Evolutionary conservation across 306 rosid species (phyloP).

Genomic region (Vigna nakashimae): DNA sequence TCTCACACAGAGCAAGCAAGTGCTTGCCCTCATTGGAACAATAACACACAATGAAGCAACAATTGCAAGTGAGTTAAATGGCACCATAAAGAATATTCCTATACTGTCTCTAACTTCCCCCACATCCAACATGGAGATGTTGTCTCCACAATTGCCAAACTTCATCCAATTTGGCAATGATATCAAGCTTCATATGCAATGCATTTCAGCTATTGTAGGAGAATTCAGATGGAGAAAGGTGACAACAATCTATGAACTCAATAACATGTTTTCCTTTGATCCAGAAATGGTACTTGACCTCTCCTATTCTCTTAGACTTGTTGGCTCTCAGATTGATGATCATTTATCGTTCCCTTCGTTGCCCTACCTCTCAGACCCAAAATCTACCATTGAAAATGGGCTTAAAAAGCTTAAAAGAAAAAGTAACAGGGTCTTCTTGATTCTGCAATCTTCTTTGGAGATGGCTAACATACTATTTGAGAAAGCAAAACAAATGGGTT

Average conservation of each 20-base stretch:
- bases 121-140: conserved; percentile 17
- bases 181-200: conserved; percentile 48
- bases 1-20: conserved; percentile 44
- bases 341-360: conserved; percentile 48
- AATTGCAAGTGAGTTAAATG: conserved; percentile 39
- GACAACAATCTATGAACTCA: conserved; percentile 50
- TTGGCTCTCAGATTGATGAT: conserved; percentile 55
- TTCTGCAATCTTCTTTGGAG: conserved; percentile 60
- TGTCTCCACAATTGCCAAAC: conserved; percentile 38
- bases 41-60: conserved; percentile 51
- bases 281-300: conserved; percentile 40
- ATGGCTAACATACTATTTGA: conserved; percentile 48
- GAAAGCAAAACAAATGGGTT: conserved; percentile 58
- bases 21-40: conserved; percentile 62
- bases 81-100: conserved; percentile 41
- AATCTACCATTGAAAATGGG: conserved; percentile 47
- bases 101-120: conserved; percentile 59
- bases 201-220: conserved; percentile 63
- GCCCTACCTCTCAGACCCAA: conserved; percentile 48
- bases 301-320: conserved; percentile 55
- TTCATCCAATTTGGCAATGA: conserved; percentile 61
- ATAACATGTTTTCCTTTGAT: conserved; percentile 35
- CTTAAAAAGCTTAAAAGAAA: conserved; percentile 51
- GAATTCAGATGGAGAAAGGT: conserved; percentile 63
- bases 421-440: conserved; percentile 60